A percentile compares a stretch with the other conserved stretches of the same genome.
Evolutionary conservation across 2,329 filamentous ascomycete genomes (phyloP).

Genomic region (Clonostachys sp.): DNA sequence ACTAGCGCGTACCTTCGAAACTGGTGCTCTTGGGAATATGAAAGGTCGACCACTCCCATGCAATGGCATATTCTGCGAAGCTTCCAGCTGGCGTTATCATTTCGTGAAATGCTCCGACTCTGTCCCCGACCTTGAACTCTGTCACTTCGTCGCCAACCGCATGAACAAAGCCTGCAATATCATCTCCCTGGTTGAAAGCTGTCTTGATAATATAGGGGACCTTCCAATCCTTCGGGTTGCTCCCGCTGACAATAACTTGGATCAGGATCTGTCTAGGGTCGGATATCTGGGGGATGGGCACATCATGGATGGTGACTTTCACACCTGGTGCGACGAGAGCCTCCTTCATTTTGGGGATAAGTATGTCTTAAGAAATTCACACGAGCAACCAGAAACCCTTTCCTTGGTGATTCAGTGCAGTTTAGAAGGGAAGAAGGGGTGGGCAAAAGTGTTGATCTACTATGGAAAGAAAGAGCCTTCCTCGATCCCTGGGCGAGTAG

Average conservation of each 20-base stretch:
- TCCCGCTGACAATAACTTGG: constrained; percentile 10
- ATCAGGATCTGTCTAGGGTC: constrained; percentile 10
- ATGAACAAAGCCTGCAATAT: constrained; percentile 13
- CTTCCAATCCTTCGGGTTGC: constrained; percentile 14
- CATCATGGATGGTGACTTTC: too few species aligned
- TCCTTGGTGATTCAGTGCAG: too few species aligned
- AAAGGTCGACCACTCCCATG: constrained; percentile 49
- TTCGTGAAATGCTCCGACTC: constrained; percentile 40
- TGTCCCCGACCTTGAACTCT: constrained; percentile 25
- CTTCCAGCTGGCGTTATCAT: constrained; percentile 44
- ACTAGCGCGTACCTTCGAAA: constrained; percentile 30
- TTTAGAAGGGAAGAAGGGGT: too few species aligned
- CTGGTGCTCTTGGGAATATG: constrained; percentile 38
- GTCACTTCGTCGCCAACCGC: constrained; percentile 8
- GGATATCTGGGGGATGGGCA: constrained; percentile 3
- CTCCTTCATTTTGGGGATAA: too few species aligned
- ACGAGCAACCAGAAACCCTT: too few species aligned
- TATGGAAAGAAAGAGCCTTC: too few species aligned
- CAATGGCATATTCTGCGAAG: constrained; percentile 57
- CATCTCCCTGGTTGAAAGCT: constrained; percentile 12
- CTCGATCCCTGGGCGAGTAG: too few species aligned
- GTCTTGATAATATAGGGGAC: background rate
- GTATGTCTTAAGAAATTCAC: too few species aligned
- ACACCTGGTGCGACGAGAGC: too few species aligned
- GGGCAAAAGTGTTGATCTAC: too few species aligned